Evolutionary conservation across 2,329 filamentous ascomycete genomes (phyloP), one percentile per base, ranked within the genome.

Genomic region (Phialemonium atrogriseum): DNA sequence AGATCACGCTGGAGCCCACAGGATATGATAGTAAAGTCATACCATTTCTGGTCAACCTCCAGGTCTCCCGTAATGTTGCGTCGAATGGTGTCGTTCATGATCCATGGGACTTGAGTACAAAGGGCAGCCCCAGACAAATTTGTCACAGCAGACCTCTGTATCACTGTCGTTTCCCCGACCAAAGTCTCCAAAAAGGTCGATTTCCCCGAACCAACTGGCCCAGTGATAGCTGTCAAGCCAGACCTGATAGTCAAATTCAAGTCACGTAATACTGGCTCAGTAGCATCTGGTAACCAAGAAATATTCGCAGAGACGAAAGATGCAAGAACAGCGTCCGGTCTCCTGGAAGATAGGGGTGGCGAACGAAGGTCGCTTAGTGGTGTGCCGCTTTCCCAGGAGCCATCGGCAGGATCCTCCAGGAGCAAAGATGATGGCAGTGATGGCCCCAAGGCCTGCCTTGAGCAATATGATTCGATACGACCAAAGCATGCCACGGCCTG

Each of bases 131-230:
- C 10, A 11, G 27, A 10, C 10, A 24, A n/a, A 14, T 17, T 15
- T 1, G 28, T 27, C 5, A n/a, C 14, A 9, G 33, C 22, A 11
- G 20, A 24, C 12, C 41, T 44, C 10, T 28, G 33, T 7, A 13
- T 15, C 8, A 34, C 6, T 2, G 27, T 30, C 4, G 36, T 34
- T 15, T 49, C 47, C 9, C 45, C 42, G 2, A 48, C 24, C 5
- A 49, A 12, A 5, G 34, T 37, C 12, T 34, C 32, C 14, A 49
- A 26, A 5, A 50, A 30, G 2, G 41, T 44, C 5, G 45, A 42
- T 27, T 50, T 50, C 6, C 47, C 47, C 5, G 37, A 38, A 6
- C 33, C 46, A 11, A 49, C 44, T 12, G 47, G 41, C 4, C 47
- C 46, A 10, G 38, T 25, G 12, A 45, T 24, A 8, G 33, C 40